Evolutionary conservation across 2,329 filamentous ascomycete species (phyloP).

Genomic region (Periconia digitata): DNA sequence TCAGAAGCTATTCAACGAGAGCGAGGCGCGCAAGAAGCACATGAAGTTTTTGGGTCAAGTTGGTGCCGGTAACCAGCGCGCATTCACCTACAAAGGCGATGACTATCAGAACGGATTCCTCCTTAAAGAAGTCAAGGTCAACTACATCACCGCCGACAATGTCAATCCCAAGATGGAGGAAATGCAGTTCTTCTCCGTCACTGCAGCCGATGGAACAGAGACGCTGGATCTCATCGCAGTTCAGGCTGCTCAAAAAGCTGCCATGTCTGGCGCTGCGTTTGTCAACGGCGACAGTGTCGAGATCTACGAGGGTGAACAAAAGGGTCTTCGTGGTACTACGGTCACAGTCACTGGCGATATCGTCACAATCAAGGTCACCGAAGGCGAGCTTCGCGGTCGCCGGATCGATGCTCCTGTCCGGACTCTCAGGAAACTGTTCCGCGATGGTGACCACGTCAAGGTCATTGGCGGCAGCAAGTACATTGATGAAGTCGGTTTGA

Average conservation of each 20-base stretch:
- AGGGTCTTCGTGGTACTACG: conserved; percentile 83
- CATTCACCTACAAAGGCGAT: conserved; percentile 83
- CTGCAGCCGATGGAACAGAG: conserved; percentile 87
- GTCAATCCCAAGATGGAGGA: conserved; percentile 94
- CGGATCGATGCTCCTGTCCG: conserved; percentile 91
- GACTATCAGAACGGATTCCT: conserved; percentile 92
- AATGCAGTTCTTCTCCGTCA: conserved; percentile 89
- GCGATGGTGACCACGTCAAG: conserved; percentile 94
- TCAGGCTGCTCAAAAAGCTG: conserved; percentile 85
- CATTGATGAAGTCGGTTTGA: conserved; percentile 93
- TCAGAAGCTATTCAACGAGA: conserved; percentile 87
- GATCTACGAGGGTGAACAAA: conserved; percentile 93
- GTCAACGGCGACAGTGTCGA: conserved; percentile 94
- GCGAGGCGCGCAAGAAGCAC: conserved; percentile 87
- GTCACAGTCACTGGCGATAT: conserved; percentile 88
- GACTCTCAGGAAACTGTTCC: conserved; percentile 89
- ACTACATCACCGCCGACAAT: conserved; percentile 79
- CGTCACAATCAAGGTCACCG: conserved; percentile 80
- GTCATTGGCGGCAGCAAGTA: conserved; percentile 95
- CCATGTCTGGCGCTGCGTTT: conserved; percentile 78
- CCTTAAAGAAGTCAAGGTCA: conserved; percentile 90
- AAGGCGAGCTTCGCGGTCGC: conserved; percentile 80
- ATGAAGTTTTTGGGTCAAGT: conserved; percentile 61
- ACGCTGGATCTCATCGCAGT: conserved; percentile 90
- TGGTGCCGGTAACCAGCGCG: conserved; percentile 61